Base-by-base conservation (phyloP, 306 rosid species). In the Bauhinia variegata region DNA sequence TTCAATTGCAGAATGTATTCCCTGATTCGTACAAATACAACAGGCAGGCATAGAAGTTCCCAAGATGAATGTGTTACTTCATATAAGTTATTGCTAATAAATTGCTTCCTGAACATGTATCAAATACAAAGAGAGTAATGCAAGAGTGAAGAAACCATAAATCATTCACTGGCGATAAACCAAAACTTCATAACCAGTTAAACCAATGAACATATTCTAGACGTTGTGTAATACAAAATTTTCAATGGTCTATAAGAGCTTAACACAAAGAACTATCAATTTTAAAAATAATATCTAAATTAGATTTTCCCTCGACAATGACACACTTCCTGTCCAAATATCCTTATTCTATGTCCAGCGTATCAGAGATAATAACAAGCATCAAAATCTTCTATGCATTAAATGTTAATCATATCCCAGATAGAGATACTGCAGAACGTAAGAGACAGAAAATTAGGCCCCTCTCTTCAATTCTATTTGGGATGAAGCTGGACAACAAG, bases 1-100 rank as follows among this genome's bases (percentile, higher is more conserved):
- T 33, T 36, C 28, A 36, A 28, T 28, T 8, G 63, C 65, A 65
- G 23, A 54, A 68, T 33, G 38, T 41, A 42, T 30, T 38, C 39
- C 19, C 15, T 32, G 18, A 23, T 58, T 38, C 60, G 33, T 50
- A 58, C 51, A 51, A 67, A 32, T 67, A 42, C 54, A 60, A 7
- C 49, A 19, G 39, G 15, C 8, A 9, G 37, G 41, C 54, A 63
- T 10, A 43, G 31, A 19, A 7, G 8, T 16, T 32, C 30, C 30
- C 57, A 14, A 30, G 14, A 32, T 11, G 49, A 62, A 32, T 5
- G 34, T 46, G 38, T 53, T 15, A 14, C 52, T 47, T 6, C 8
- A 13, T 4, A 0, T 3, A 14, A n/a, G 7, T 47, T 15, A 13
- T 28, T 39, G 36, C 13, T 18, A 56, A 17, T 12, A 33, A 64